Percentiles rank a stretch among this genome's conserved stretches.
Conservation (phyloP, 1,139 yeast species). For the Arxiozyma slooffiae region DNA sequence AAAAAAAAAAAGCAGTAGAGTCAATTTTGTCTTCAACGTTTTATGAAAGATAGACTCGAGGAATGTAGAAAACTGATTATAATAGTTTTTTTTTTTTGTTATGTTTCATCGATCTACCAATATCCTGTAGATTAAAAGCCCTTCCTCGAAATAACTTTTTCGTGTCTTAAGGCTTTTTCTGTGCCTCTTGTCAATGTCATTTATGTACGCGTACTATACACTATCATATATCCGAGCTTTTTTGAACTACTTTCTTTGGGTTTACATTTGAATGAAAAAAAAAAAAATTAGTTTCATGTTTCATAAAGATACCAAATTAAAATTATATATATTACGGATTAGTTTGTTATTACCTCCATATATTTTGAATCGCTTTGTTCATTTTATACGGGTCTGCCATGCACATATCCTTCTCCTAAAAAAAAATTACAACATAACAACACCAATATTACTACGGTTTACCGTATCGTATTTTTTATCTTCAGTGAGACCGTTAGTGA, state of each 20-base stretch:
- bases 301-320: too few species aligned
- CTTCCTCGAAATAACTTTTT: background rate
- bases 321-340: background rate
- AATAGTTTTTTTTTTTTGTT: too few species aligned
- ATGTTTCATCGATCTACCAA: too few species aligned
- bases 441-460: constrained; percentile 75
- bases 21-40: background rate
- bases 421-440: constrained; percentile 53
- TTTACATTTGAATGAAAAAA: too few species aligned
- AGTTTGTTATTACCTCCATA: background rate
- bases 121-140: background rate
- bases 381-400: background rate
- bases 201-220: background rate
- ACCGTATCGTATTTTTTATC: constrained; percentile 43
- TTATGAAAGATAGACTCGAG: background rate
- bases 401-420: background rate
- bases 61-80: background rate
- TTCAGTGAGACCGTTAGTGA: constrained; percentile 66
- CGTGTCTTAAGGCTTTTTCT: background rate
- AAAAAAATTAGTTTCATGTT: too few species aligned
- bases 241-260: background rate
- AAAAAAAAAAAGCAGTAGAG: background rate
- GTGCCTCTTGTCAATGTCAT: background rate
- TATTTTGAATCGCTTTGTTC: too few species aligned
- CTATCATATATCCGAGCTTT: too few species aligned